Base-by-base conservation (phyloP, 805 yeast species). In the Candida nemodendra region DNA sequence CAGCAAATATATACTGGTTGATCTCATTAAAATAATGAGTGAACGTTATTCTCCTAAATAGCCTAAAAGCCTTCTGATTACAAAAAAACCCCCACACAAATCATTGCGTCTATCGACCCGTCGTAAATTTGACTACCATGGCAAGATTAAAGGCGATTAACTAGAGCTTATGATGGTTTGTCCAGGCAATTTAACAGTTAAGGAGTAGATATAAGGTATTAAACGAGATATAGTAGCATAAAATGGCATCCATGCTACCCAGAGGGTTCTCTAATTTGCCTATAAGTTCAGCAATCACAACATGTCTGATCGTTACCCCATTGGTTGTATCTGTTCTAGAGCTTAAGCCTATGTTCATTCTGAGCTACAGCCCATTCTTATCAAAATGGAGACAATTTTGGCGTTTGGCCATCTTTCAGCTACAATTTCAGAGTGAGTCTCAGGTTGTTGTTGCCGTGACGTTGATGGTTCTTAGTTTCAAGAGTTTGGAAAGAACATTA, bases 371-470 rank as follows among this genome's bases (percentile, higher is more conserved):
- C 41, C 88, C 88, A 2, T 78, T 71, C 49, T 65, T 81, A 8
- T 49, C 68, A 2, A 66, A 71, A 41, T 79, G 80, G 63, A 36
- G 55, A 9, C 88, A 81, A 46, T 79, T 69, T 51, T 80, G 82
- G 75, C 60, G 86, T 36, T 53, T 76, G 7, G 30, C 68, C 6
- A 53, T 70, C 5, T 71, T 67, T 47, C 86, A 78, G 51, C 18
- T 74, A 9, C 63, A 74, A n/a, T 74, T 76, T 34, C 65, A 75
- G 30, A 79, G 76, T 51, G 84, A 79, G 53, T 71, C 81, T 4
- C 84, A 81, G 56, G 76, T 71, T 41, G 39, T 75, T 15, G 46
- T 78, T 3, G 52, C 69, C 2, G 52, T 71, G 9, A 55, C 74
- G 11, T 50, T 80, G 27, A 54, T 76, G 8, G 64, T 69, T 68